Evolutionary conservation across 2,329 filamentous ascomycete species (phyloP).

Genomic region (Reticulascus tulasneorum): DNA sequence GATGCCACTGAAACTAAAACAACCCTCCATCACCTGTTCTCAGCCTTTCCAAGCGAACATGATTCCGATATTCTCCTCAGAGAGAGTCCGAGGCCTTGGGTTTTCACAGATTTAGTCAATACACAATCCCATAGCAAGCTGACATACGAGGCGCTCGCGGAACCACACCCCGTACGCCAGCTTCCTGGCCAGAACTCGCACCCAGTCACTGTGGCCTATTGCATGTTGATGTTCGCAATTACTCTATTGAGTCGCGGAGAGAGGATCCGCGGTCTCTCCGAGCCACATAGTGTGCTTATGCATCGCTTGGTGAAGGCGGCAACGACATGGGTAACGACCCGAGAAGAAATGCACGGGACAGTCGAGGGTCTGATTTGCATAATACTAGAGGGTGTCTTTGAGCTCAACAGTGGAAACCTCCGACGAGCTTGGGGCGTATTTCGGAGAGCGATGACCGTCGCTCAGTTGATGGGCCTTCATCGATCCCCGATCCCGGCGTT

Average conservation of each 20-base stretch:
- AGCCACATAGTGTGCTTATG: conserved; percentile 23
- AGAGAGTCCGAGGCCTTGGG: no score
- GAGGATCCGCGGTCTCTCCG: conserved; percentile 16
- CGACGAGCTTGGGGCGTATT: conserved; percentile 32
- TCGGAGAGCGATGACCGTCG: conserved; percentile 33
- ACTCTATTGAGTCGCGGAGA: conserved; percentile 19
- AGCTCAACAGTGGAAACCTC: conserved; percentile 34
- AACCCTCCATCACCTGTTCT: no score
- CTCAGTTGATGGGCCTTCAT: conserved; percentile 38
- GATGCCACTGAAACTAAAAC: no score
- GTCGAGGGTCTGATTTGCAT: conserved; percentile 39
- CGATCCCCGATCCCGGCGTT: conserved; percentile 8
- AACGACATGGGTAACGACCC: conserved; percentile 25
- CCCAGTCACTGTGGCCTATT: conserved; percentile 2
- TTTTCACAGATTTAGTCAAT: no score
- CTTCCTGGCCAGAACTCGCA: conserved; percentile 1
- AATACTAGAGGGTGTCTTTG: conserved; percentile 34
- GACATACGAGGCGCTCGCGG: no score
- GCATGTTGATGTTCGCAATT: conserved; percentile 14
- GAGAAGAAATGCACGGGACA: conserved; percentile 29
- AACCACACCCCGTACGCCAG: no score
- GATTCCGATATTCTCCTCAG: no score
- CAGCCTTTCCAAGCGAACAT: no score
- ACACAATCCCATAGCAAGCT: no score
- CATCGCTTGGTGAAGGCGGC: conserved; percentile 23